Percentiles rank a stretch among this genome's conserved stretches.
Conservation (phyloP, 768 basidiomycete species). For the Leccinum longicurvipes region DNA sequence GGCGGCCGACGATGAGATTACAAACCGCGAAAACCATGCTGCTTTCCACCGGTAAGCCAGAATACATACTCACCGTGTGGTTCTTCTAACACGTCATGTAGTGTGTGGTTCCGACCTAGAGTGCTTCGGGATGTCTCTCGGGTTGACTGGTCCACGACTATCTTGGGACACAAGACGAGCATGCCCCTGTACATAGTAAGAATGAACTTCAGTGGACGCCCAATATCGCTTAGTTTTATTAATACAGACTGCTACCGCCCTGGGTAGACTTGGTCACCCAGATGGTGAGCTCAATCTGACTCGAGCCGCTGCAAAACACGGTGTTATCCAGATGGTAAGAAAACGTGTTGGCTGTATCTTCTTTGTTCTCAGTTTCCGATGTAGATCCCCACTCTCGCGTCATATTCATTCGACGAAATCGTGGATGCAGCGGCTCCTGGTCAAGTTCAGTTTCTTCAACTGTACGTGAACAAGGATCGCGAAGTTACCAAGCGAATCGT, state of each 20-base stretch:
- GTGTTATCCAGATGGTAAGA: slow-evolving; percentile 68
- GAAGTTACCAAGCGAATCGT: slow-evolving; percentile 82
- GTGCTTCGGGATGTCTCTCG: slow-evolving; percentile 78
- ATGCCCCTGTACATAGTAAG: slow-evolving; percentile 83
- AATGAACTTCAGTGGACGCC: background rate
- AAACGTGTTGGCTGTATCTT: background rate
- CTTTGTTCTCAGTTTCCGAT: background rate
- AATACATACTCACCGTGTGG: background rate
- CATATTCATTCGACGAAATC: slow-evolving; percentile 94
- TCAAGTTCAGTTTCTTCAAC: slow-evolving; percentile 84
- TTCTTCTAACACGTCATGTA: slow-evolving; percentile 19
- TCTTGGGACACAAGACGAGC: slow-evolving; percentile 69
- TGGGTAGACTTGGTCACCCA: slow-evolving; percentile 93
- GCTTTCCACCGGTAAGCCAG: slow-evolving; percentile 77
- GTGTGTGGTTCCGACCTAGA: slow-evolving; percentile 89
- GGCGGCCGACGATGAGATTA: slow-evolving; percentile 96
- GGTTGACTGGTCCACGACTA: slow-evolving; percentile 83
- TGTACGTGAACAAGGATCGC: slow-evolving; percentile 90
- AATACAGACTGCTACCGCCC: slow-evolving; percentile 70
- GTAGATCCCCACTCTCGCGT: slow-evolving; percentile 93
- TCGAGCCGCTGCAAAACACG: slow-evolving; percentile 78
- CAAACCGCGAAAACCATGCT: slow-evolving; percentile 81
- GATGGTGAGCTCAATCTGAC: slow-evolving; percentile 93
- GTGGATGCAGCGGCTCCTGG: slow-evolving; percentile 78
- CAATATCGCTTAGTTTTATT: slow-evolving; percentile 4